Evolutionary conservation across 345 rosid genomes (phyloP), one percentile per base, ranked within the genome.

Genomic region (Excoecaria cochinchinensis): DNA sequence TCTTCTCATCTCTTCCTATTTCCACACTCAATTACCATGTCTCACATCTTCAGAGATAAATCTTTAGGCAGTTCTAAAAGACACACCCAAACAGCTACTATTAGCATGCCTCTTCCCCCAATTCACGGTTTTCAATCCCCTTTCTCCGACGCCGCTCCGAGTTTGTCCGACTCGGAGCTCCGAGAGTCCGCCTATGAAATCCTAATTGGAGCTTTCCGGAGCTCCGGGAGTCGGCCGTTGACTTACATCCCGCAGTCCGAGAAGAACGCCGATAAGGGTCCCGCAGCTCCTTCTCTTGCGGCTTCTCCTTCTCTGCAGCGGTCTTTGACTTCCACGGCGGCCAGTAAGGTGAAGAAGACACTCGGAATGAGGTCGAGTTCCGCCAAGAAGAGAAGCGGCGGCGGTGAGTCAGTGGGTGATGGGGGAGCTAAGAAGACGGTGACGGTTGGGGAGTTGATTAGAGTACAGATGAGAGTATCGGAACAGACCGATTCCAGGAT

Each of bases 341-440:
- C 83, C 24, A 80, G 83, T 67, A 80, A 76, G 70, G 82, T 79
- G 38, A 79, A 79, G 78, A 79, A 74, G 75, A 75, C 82, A 31
- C 66, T 79, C 7, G 82, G 82, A 65, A 74, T 79, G 74, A 74
- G 59, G 78, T 69, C 75, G 74, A 16, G 63, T 59, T 66, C 76
- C 9, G 8, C 53, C 22, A 69, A 59, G 70, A 62, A 1, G 88
- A 84, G 70, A 82, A 81, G 75, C 67, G 84, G 77, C n/a, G 78
- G 73, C 10, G 81, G 67, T 11, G 73, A 69, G 11, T 39, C 70
- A 47, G 77, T 46, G 74, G 44, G 70, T 72, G 73, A 58, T 40
- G 86, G 67, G 80, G 76, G 75, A 71, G 77, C 17, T 25, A 88
- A 82, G 82, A 88, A 82, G 73, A 87, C 91, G 12, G 88, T 81